phyloP scores from a whole-genome alignment of 345 rosid species.

The Salix suchowensis region DNA sequence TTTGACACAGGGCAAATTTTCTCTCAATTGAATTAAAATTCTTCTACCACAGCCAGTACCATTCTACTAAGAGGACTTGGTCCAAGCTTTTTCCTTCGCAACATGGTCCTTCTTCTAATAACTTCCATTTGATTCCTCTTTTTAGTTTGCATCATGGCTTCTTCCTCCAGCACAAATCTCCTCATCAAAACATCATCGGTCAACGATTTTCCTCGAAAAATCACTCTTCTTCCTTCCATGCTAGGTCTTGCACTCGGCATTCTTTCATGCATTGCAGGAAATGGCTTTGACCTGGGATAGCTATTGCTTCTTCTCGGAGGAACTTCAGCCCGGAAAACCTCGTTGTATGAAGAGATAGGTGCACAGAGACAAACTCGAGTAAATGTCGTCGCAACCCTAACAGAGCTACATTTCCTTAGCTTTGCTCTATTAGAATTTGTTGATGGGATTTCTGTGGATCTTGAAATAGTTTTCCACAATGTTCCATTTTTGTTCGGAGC shows the following conservation, averaged over 20 bases:
- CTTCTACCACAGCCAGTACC: slow-evolving; percentile 50
- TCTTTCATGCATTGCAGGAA: slow-evolving; percentile 25
- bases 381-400: slow-evolving; percentile 68
- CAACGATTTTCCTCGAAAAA: slow-evolving; percentile 86
- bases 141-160: slow-evolving; percentile 78
- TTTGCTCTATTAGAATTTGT: slow-evolving; percentile 29
- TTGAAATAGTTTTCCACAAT: slow-evolving; percentile 50
- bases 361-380: slow-evolving; percentile 89
- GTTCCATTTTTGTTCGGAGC: slow-evolving; percentile 28
- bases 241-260: slow-evolving; percentile 37
- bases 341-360: slow-evolving; percentile 83
- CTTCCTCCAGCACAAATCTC: slow-evolving; percentile 88
- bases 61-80: slow-evolving; percentile 87
- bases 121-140: slow-evolving; percentile 84
- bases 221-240: slow-evolving; percentile 55
- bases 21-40: not conserved
- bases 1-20: slow-evolving; percentile 3
- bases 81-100: slow-evolving; percentile 75
- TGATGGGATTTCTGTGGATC: slow-evolving; percentile 13
- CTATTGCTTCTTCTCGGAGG: slow-evolving; percentile 86
- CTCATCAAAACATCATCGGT: slow-evolving; percentile 84
- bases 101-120: slow-evolving; percentile 54
- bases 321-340: slow-evolving; percentile 63
- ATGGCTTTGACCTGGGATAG: slow-evolving; percentile 69
- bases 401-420: slow-evolving; percentile 68